These are phyloP conservation scores for Trichophyton verrucosum DNA, from an alignment of 2,329 filamentous ascomycete species.

Conservation along the genomic window DNA sequence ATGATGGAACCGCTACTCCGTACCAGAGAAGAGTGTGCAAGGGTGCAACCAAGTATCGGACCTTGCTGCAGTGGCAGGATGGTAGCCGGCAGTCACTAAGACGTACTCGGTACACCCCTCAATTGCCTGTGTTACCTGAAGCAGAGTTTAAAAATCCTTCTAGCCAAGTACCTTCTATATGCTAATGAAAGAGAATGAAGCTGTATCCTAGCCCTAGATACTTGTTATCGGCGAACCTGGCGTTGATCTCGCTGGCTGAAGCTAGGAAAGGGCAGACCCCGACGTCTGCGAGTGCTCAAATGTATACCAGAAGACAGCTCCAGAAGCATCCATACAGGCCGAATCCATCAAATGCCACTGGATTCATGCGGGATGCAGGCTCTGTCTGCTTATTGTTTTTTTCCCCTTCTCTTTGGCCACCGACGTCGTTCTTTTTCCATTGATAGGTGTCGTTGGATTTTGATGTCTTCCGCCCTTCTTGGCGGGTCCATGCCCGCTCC, in stretches of 20 bases:
- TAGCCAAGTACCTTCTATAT: background rate
- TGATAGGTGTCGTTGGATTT: background rate
- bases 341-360: background rate
- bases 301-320: background rate
- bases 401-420: background rate
- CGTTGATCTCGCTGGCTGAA: background rate
- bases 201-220: background rate
- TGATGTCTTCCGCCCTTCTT: background rate
- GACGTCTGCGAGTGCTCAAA: background rate
- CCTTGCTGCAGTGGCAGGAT: background rate
- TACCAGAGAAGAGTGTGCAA: background rate
- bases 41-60: background rate
- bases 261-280: background rate
- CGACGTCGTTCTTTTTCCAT: background rate
- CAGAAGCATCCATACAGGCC: background rate
- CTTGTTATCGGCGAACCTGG: background rate
- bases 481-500: background rate
- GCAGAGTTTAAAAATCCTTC: background rate
- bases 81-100: background rate
- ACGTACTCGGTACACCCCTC: background rate
- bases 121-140: background rate
- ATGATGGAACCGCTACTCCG: background rate
- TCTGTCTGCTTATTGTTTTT: background rate
- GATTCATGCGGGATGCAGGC: background rate
- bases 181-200: background rate